A percentile compares a stretch with the other conserved stretches of the same genome.
Evolutionary conservation across 768 basidiomycete genomes (phyloP).

Genomic region (Termitomyces sp.): DNA sequence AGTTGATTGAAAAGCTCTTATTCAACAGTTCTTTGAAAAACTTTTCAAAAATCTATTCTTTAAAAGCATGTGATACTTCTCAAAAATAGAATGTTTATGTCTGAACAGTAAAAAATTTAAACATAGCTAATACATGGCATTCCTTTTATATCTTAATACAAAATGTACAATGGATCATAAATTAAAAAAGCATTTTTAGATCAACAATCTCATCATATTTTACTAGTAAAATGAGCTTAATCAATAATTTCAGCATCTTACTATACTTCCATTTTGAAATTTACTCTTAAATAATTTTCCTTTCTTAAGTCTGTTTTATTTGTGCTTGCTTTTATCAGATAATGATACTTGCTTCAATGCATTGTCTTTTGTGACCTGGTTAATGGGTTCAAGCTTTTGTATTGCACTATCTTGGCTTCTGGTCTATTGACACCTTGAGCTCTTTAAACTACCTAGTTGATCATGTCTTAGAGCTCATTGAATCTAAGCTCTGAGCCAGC

Average conservation of each 20-base stretch:
- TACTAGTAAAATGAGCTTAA: slow-evolving; percentile 7
- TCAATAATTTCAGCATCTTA: background rate
- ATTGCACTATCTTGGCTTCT: too few species aligned
- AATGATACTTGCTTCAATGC: too few species aligned
- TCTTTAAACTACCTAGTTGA: too few species aligned
- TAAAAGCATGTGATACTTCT: background rate
- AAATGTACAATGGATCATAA: slow-evolving; percentile 10
- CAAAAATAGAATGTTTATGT: slow-evolving; percentile 1
- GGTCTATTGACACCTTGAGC: too few species aligned
- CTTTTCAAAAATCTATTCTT: background rate
- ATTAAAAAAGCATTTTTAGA: slow-evolving; percentile 2
- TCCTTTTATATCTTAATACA: slow-evolving; percentile 13
- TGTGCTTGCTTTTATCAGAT: too few species aligned
- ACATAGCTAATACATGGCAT: background rate
- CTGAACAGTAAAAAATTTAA: background rate
- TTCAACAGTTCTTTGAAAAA: slow-evolving; percentile 1
- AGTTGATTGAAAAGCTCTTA: slow-evolving; percentile 13
- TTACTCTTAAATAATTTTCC: background rate
- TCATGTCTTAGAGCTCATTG: too few species aligned
- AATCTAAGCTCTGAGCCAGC: too few species aligned
- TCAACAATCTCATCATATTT: slow-evolving; percentile 13
- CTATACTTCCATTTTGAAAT: background rate
- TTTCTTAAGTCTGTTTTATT: background rate
- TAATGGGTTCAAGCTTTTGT: too few species aligned
- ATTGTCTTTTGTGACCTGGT: too few species aligned